A percentile compares a stretch with the other conserved stretches of the same genome.
These are phyloP conservation scores for Carnegiea gigantea DNA, from an alignment of 179 eudicot species.

Conservation along the genomic window DNA sequence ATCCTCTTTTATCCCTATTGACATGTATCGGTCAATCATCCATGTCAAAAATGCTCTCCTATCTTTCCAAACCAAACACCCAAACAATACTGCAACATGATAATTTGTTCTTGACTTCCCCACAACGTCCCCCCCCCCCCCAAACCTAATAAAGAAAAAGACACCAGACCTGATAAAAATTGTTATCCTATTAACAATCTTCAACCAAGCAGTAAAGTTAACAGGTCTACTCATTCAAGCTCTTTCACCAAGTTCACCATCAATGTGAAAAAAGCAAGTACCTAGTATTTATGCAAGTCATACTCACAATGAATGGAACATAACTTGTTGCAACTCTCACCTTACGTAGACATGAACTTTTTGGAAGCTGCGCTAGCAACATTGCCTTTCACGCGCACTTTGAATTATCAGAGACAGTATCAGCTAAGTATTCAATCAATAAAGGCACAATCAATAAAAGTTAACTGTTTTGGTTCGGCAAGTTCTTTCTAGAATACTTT, in stretches of 20 bases:
- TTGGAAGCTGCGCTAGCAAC: not conserved
- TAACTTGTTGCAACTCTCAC: not conserved
- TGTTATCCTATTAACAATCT: not conserved
- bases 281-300: not conserved
- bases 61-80: not conserved
- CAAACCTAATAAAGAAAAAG: not conserved
- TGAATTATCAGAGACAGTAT: not conserved
- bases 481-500: not conserved
- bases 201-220: not conserved
- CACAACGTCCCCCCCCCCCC: not conserved
- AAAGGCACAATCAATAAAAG: not conserved
- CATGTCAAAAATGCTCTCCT: not conserved
- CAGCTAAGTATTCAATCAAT: not conserved
- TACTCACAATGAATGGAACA: not conserved
- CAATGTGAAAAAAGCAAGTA: not conserved
- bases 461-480: not conserved
- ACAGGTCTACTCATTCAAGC: not conserved
- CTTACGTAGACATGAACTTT: not conserved
- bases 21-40: not conserved
- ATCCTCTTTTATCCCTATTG: not conserved
- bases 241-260: not conserved
- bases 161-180: not conserved
- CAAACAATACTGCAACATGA: not conserved
- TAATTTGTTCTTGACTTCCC: not conserved
- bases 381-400: not conserved